A percentile compares a stretch with the other conserved stretches of the same genome.
phyloP scores from a whole-genome alignment of 164 flowering plant species.

The Saururus chinensis region DNA sequence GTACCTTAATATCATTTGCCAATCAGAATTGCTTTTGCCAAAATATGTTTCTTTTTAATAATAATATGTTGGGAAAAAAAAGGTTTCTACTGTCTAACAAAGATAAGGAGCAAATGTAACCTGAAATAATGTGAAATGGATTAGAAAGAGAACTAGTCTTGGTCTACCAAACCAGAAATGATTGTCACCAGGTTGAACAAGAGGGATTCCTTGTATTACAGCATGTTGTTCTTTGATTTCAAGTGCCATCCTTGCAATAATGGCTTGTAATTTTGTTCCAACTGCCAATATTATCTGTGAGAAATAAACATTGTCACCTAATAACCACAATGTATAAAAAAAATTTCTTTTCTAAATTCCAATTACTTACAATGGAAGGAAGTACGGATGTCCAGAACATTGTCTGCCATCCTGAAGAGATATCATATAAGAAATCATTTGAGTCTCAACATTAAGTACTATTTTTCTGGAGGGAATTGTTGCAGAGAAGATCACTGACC shows the following conservation, averaged over 20 bases:
- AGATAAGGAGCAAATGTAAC: slow-evolving; percentile 21
- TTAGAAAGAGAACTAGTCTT: slow-evolving; percentile 50
- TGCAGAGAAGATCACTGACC: slow-evolving; percentile 18
- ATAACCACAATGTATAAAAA: not conserved
- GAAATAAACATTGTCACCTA: not conserved
- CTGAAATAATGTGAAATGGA: slow-evolving; percentile 82
- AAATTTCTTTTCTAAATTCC: not conserved
- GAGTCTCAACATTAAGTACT: not conserved
- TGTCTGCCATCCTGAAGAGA: slow-evolving; percentile 56
- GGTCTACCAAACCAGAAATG: slow-evolving; percentile 90
- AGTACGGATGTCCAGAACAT: slow-evolving; percentile 53
- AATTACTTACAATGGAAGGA: slow-evolving; percentile 59
- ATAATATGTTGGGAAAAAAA: too few species aligned
- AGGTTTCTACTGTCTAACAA: too few species aligned
- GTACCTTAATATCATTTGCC: too few species aligned
- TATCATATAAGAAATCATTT: too few species aligned
- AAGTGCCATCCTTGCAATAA: slow-evolving; percentile 85
- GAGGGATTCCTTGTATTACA: slow-evolving; percentile 91
- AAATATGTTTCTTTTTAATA: too few species aligned
- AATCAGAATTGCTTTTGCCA: too few species aligned
- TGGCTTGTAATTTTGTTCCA: slow-evolving; percentile 89
- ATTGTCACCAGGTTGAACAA: slow-evolving; percentile 74
- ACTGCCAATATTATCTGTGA: slow-evolving; percentile 70
- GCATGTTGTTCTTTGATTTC: slow-evolving; percentile 87
- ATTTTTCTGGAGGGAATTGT: not conserved